Conservation (phyloP, 192 early-diverging fungal species). For the Jimgerdemannia flammicorona region DNA sequence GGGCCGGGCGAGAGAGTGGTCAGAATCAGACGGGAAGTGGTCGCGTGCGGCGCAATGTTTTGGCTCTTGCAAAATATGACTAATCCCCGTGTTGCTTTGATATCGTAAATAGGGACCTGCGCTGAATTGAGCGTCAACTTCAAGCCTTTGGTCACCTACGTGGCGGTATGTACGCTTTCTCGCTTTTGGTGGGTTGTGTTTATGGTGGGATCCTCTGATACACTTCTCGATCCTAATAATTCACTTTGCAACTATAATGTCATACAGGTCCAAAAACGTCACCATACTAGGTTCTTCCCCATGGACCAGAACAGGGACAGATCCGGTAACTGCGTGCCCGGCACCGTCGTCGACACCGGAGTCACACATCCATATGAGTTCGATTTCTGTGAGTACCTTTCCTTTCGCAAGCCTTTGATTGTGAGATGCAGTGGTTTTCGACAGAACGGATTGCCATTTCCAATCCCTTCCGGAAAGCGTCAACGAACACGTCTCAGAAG, state of each 20-base stretch:
- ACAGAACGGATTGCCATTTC: too few relatives aligned
- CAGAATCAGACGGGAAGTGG: too few relatives aligned
- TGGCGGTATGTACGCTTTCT: slow-evolving; percentile 37
- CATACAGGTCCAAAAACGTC: slow-evolving; percentile 67
- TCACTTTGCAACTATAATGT: too few relatives aligned
- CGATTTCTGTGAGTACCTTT: slow-evolving; percentile 60
- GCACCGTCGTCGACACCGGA: slow-evolving; percentile 67
- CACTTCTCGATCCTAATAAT: too few relatives aligned
- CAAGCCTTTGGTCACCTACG: background rate
- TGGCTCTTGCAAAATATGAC: too few relatives aligned
- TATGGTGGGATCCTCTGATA: background rate
- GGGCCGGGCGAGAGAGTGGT: too few relatives aligned
- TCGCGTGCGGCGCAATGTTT: too few relatives aligned
- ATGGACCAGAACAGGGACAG: slow-evolving; percentile 51
- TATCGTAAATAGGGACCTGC: background rate
- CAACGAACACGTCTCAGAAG: too few relatives aligned
- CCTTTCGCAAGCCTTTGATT: too few relatives aligned
- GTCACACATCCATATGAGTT: slow-evolving; percentile 71
- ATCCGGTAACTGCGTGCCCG: slow-evolving; percentile 75
- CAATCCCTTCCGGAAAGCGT: too few relatives aligned
- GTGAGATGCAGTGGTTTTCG: too few relatives aligned
- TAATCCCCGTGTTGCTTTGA: background rate
- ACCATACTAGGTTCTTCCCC: slow-evolving; percentile 76
- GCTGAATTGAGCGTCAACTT: background rate
- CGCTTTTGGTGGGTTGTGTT: slow-evolving; percentile 23